These are phyloP conservation scores for Colletotrichum lini DNA, from an alignment of 2,329 filamentous ascomycete species.

Conservation along the genomic window DNA sequence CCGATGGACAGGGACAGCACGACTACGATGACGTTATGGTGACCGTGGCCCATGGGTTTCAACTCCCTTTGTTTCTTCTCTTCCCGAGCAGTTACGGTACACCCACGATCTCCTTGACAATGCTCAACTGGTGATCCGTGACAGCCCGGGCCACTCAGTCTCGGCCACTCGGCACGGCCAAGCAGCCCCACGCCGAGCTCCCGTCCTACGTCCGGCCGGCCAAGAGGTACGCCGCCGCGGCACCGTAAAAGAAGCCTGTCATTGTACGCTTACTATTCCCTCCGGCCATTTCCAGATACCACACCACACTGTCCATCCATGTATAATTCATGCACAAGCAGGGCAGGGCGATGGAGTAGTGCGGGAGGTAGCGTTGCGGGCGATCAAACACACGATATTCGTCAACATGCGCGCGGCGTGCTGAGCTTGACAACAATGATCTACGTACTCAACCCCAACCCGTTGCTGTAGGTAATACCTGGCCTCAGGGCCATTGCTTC, in stretches of 20 bases:
- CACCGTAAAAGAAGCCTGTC: background rate
- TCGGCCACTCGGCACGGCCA: conserved; percentile 8
- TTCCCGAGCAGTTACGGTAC: background rate
- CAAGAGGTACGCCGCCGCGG: no score
- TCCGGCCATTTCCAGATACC: background rate
- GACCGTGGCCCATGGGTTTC: background rate
- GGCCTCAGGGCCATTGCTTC: conserved; percentile 15
- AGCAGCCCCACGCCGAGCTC: conserved; percentile 20
- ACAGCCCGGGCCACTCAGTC: conserved; percentile 7
- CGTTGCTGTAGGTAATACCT: conserved; percentile 9
- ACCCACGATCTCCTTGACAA: no score
- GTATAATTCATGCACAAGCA: background rate
- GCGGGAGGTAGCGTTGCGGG: conserved; percentile 10
- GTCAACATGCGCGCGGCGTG: conserved; percentile 4
- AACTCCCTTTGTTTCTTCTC: background rate
- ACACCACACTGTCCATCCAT: background rate
- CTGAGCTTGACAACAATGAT: conserved; percentile 1
- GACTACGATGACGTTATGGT: conserved; percentile 2
- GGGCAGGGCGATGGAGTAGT: background rate
- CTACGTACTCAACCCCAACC: background rate
- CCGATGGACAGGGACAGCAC: conserved; percentile 8
- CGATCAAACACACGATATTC: conserved; percentile 25
- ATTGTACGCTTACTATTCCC: background rate
- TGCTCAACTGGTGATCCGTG: conserved; percentile 12
- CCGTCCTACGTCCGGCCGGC: background rate